phyloP scores from a whole-genome alignment of 257 asterid genomes.

The Solanum medicagineum region DNA sequence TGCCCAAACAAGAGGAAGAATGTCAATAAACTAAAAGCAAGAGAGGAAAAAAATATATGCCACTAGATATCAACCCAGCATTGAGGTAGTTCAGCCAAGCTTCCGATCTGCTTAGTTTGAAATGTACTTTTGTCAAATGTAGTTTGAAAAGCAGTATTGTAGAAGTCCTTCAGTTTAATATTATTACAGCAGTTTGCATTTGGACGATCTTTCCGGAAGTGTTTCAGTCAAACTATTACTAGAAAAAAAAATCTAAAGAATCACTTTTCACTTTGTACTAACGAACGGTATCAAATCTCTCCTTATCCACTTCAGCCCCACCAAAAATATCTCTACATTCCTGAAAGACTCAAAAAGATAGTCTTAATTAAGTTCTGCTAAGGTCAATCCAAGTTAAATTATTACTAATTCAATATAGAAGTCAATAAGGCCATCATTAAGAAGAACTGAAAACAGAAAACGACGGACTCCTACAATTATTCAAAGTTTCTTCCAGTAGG shows the following conservation, averaged over 20 bases:
- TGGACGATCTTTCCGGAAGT: neutral
- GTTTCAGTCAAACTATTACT: neutral
- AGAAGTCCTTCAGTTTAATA: neutral
- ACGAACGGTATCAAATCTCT: neutral
- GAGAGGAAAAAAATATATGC: neutral
- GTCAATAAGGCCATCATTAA: neutral
- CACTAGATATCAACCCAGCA: neutral
- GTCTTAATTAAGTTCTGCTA: neutral
- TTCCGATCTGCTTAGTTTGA: neutral
- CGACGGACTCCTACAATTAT: neutral
- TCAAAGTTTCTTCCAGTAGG: neutral
- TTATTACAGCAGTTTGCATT: neutral
- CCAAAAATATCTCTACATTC: neutral
- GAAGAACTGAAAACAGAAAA: neutral
- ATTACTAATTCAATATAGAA: neutral
- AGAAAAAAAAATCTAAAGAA: neutral
- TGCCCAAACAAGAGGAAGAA: conserved; percentile 20
- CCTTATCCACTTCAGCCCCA: neutral
- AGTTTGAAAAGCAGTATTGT: neutral
- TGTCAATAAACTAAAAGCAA: neutral
- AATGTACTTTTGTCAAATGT: neutral
- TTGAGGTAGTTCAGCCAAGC: neutral
- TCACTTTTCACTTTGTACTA: neutral
- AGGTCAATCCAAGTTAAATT: neutral
- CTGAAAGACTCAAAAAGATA: neutral